Conservation (phyloP, 371 early-diverging fungal genomes). For the Furculomyces boomerangus region DNA sequence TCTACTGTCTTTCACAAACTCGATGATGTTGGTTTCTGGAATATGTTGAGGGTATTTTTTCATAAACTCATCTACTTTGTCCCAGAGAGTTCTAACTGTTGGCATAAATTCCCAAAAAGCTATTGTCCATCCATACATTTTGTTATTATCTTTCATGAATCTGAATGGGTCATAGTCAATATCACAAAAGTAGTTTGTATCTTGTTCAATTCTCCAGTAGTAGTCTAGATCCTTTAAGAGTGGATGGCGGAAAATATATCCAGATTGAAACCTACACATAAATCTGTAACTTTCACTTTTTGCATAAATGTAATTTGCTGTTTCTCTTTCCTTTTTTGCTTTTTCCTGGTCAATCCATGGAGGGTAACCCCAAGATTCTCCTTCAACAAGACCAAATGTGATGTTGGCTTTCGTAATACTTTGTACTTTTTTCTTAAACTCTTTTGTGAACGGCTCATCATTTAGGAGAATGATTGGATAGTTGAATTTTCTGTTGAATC, state of each 20-base stretch:
- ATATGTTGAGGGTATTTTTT: conserved; percentile 22
- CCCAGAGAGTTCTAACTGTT: conserved; percentile 62
- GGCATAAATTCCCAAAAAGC: conserved; percentile 43
- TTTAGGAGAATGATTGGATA: conserved; percentile 88
- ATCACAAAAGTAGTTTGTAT: conserved; percentile 54
- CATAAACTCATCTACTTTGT: conserved; percentile 31
- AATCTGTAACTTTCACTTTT: conserved; percentile 31
- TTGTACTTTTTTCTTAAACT: conserved; percentile 43
- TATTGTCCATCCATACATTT: conserved; percentile 44
- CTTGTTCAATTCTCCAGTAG: conserved; percentile 81
- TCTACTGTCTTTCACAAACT: conserved; percentile 22
- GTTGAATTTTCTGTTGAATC: conserved; percentile 61
- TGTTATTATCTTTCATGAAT: conserved; percentile 31
- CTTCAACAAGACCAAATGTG: conserved; percentile 36
- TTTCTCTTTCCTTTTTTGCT: conserved; percentile 9
- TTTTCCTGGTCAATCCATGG: conserved; percentile 36
- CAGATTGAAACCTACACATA: conserved; percentile 34
- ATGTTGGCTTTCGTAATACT: conserved; percentile 29
- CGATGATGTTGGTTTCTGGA: conserved; percentile 19
- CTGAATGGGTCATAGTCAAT: conserved; percentile 49
- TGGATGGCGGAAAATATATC: conserved; percentile 60
- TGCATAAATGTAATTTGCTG: conserved; percentile 15
- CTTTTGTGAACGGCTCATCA: conserved; percentile 54
- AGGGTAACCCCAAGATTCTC: conserved; percentile 68
- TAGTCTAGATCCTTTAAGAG: conserved; percentile 39